These are phyloP conservation scores for Pisolithus sp. DNA, from an alignment of 768 basidiomycete species.

Conservation along the genomic window DNA sequence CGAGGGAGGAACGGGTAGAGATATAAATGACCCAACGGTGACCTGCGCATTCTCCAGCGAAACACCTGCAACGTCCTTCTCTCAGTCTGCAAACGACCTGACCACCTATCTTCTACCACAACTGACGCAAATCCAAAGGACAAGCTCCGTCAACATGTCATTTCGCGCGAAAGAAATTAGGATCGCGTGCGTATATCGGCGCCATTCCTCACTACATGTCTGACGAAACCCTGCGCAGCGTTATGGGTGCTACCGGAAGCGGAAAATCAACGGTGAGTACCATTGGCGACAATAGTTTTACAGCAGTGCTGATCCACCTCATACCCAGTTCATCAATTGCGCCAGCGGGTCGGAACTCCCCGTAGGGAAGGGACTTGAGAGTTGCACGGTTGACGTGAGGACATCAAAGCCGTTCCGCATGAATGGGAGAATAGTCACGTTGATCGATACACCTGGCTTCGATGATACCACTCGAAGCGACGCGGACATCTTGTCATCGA, in stretches of 20 bases:
- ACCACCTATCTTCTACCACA: background rate
- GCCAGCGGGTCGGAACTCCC: slow-evolving; percentile 37
- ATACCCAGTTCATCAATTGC: slow-evolving; percentile 40
- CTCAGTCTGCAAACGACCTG: background rate
- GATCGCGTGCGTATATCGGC: slow-evolving; percentile 7
- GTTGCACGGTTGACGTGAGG: slow-evolving; percentile 39
- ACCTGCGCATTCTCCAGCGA: background rate
- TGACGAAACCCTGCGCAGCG: slow-evolving; percentile 1
- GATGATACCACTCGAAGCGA: slow-evolving; percentile 43
- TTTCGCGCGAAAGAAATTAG: slow-evolving; percentile 3
- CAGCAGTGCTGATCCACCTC: background rate
- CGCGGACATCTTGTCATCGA: slow-evolving; percentile 38
- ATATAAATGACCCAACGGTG: background rate
- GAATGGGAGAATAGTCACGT: slow-evolving; percentile 32
- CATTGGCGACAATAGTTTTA: background rate
- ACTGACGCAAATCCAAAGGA: background rate
- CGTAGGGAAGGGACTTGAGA: slow-evolving; percentile 36
- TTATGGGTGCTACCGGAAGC: slow-evolving; percentile 15
- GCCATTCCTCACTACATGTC: background rate
- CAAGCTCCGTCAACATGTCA: background rate
- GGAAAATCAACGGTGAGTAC: slow-evolving; percentile 13
- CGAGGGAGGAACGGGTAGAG: background rate
- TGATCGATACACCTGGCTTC: slow-evolving; percentile 53
- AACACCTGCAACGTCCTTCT: background rate
- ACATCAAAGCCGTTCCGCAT: slow-evolving; percentile 33